Evolutionary conservation across 1,284 basidiomycete species (phyloP).

Genomic region (Earliella scabrosa): DNA sequence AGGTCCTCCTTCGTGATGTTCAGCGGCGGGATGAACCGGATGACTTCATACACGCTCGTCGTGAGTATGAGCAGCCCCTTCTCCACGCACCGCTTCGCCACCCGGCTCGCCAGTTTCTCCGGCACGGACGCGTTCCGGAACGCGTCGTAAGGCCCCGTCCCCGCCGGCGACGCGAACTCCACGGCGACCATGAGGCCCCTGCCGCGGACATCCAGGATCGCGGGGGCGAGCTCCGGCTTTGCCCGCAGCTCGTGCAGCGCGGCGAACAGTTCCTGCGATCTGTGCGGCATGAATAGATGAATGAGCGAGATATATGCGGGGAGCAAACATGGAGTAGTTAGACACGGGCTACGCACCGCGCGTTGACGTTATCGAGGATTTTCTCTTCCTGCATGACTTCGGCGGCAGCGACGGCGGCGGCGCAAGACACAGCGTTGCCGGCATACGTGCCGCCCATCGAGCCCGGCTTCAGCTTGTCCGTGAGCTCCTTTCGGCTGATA

Average conservation of each 20-base stretch:
- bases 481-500: conserved; percentile 81
- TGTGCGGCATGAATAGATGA: conserved; percentile 30
- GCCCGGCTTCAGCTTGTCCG: conserved; percentile 80
- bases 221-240: conserved; percentile 52
- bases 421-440: conserved; percentile 89
- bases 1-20: conserved; percentile 69
- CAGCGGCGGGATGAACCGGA: conserved; percentile 81
- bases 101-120: conserved; percentile 71
- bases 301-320: neutral
- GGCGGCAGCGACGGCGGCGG: conserved; percentile 82
- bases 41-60: conserved; percentile 79
- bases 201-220: conserved; percentile 81
- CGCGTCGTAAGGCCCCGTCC: conserved; percentile 48
- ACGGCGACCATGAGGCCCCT: conserved; percentile 82
- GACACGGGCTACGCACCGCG: conserved; percentile 66
- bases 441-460: conserved; percentile 91
- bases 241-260: conserved; percentile 59
- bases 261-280: conserved; percentile 75
- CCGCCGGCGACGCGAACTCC: conserved; percentile 73
- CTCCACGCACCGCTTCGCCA: conserved; percentile 83
- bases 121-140: conserved; percentile 49
- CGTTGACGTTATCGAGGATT: conserved; percentile 78
- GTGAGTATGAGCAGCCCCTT: conserved; percentile 84
- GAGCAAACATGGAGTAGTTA: neutral
- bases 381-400: conserved; percentile 81